Evolutionary conservation across 352 stramenopile species (phyloP).

Genomic region (Thalassiosira mediterranea): DNA sequence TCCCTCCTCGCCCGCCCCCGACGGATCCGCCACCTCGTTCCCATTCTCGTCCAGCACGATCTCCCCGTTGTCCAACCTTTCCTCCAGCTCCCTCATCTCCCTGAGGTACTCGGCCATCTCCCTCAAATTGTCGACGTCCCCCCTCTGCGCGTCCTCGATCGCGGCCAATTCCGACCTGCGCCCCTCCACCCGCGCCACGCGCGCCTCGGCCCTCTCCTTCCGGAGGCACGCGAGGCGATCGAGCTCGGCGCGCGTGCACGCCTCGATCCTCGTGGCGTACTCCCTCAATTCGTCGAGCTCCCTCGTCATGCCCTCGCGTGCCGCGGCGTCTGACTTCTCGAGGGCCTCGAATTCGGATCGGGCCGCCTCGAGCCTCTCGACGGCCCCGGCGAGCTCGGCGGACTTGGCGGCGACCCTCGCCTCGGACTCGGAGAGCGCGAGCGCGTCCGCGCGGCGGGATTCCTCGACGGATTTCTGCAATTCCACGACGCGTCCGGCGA

Average conservation of each 20-base stretch:
- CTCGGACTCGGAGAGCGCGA: background rate
- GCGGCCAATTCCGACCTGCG: conserved; percentile 27
- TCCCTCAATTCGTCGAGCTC: conserved; percentile 30
- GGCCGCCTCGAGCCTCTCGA: conserved; percentile 20
- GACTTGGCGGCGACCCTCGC: conserved; percentile 15
- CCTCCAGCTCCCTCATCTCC: conserved; percentile 29
- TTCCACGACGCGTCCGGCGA: conserved; percentile 18
- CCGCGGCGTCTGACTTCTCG: conserved; percentile 6
- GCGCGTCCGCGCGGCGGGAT: conserved; percentile 1
- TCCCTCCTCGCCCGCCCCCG: no score
- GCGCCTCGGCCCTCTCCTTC: conserved; percentile 26
- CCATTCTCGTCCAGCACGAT: conserved; percentile 18
- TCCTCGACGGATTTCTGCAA: conserved; percentile 27
- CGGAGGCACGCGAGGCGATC: conserved; percentile 32
- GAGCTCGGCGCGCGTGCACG: conserved; percentile 36
- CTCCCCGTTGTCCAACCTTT: conserved; percentile 15
- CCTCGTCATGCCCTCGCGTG: background rate
- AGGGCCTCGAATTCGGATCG: conserved; percentile 18
- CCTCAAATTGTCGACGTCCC: conserved; percentile 30
- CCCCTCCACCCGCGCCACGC: conserved; percentile 27
- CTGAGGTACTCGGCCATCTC: conserved; percentile 6
- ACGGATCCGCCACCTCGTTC: no score
- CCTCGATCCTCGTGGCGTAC: conserved; percentile 34
- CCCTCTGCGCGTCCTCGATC: conserved; percentile 23
- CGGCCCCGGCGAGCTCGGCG: conserved; percentile 24